Conservation (phyloP, 106 monocot genomes). For the Cymbidium sinense region DNA sequence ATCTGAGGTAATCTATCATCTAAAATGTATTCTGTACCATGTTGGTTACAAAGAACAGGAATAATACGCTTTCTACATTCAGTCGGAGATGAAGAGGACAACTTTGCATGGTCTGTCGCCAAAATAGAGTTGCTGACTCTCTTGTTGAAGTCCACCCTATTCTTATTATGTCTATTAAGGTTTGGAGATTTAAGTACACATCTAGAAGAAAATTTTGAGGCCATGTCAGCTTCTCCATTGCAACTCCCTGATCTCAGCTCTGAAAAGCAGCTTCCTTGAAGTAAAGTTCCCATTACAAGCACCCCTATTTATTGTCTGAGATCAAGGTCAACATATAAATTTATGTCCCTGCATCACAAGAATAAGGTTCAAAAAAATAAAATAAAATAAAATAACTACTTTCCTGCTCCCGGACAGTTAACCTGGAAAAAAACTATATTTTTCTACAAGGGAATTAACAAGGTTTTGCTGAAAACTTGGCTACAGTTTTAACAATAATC, state of each 20-base stretch:
- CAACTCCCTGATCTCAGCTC: constrained; percentile 1
- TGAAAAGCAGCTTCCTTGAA: neutral
- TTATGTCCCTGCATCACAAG: neutral
- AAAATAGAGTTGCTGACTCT: constrained; percentile 9
- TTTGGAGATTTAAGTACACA: constrained; percentile 4
- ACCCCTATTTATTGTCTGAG: neutral
- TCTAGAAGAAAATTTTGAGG: constrained; percentile 10
- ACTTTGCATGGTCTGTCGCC: neutral
- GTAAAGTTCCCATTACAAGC: neutral
- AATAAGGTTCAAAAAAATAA: neutral
- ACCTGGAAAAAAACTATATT: neutral
- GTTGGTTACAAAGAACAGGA: constrained; percentile 20
- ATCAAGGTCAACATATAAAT: neutral
- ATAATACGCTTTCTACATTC: constrained; percentile 18
- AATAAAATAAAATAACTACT: neutral
- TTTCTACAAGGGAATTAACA: neutral
- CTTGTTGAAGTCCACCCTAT: neutral
- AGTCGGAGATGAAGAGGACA: constrained; percentile 8
- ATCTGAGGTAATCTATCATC: constrained; percentile 14
- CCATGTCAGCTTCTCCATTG: constrained; percentile 9
- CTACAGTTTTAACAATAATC: neutral
- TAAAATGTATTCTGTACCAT: constrained; percentile 27
- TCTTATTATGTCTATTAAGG: neutral
- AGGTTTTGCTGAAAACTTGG: neutral
- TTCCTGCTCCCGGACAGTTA: neutral